A percentile compares a stretch with the other conserved stretches of the same genome.
These are phyloP conservation scores for Thinopyrum elongatum DNA, from an alignment of 176 grass and related monocot species.

Conservation along the genomic window DNA sequence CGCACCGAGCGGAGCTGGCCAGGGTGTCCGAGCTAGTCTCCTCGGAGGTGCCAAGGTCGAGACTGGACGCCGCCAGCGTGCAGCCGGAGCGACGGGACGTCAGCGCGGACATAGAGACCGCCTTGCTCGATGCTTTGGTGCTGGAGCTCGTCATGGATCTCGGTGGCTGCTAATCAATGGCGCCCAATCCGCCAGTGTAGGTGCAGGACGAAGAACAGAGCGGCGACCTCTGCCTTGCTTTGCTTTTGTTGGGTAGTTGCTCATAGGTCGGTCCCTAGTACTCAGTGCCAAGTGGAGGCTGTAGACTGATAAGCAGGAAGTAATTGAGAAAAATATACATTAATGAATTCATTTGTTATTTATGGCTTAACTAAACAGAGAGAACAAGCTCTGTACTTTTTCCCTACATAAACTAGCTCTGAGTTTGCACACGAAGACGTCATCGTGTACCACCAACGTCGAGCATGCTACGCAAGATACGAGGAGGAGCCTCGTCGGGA, in stretches of 20 bases:
- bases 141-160: constrained; percentile 27
- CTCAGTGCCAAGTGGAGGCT: too few species aligned
- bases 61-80: background rate
- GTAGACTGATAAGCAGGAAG: too few species aligned
- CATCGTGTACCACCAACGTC: too few species aligned
- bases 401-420: too few species aligned
- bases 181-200: background rate
- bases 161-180: background rate
- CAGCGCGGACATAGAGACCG: background rate
- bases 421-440: too few species aligned
- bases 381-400: too few species aligned
- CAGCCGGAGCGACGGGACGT: constrained; percentile 26
- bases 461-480: too few species aligned
- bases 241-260: background rate
- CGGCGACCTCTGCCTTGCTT: background rate
- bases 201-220: background rate
- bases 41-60: constrained; percentile 24
- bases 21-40: constrained; percentile 32
- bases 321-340: too few species aligned
- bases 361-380: too few species aligned
- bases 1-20: constrained; percentile 23
- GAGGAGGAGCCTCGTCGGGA: too few species aligned
- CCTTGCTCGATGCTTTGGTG: constrained; percentile 13
- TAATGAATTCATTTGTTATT: too few species aligned
- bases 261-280: background rate